phyloP scores from a whole-genome alignment of 2,329 filamentous ascomycete genomes.

The Cryphonectria naterciae region DNA sequence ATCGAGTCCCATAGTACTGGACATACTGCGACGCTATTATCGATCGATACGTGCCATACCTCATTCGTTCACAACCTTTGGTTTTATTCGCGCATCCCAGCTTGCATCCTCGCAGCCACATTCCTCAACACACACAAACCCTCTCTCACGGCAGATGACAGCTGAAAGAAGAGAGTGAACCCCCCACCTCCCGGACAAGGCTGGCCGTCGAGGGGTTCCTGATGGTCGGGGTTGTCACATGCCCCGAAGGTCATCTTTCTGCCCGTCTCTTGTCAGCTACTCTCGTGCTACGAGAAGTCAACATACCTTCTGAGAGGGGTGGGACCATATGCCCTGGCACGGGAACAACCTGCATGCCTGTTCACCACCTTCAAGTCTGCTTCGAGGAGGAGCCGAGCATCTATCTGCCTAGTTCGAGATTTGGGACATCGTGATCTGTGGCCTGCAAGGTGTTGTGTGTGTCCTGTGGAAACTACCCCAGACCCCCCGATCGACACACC shows the following conservation, averaged over 20 bases:
- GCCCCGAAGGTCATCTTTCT: not conserved
- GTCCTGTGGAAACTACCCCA: not conserved
- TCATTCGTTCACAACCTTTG: not conserved
- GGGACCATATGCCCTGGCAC: too few species aligned
- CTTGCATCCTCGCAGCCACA: conserved; percentile 2
- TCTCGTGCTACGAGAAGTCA: not conserved
- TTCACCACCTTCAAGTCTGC: too few species aligned
- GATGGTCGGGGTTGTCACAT: not conserved
- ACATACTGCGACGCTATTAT: not conserved
- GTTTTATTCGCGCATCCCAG: not conserved
- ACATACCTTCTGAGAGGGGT: too few species aligned
- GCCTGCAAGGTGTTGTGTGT: not conserved
- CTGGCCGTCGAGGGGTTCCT: not conserved
- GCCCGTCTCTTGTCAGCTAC: not conserved
- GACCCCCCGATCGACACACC: not conserved
- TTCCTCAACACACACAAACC: not conserved
- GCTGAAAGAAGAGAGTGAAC: too few species aligned
- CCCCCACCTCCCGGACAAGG: too few species aligned
- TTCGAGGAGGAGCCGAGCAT: too few species aligned
- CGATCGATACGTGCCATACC: not conserved
- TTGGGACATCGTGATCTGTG: not conserved
- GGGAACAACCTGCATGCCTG: too few species aligned
- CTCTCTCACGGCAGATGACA: not conserved
- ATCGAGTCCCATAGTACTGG: not conserved
- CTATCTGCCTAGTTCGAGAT: not conserved